Conservation (phyloP, 805 yeast species). For the Myxozyma vanderwaltii region DNA sequence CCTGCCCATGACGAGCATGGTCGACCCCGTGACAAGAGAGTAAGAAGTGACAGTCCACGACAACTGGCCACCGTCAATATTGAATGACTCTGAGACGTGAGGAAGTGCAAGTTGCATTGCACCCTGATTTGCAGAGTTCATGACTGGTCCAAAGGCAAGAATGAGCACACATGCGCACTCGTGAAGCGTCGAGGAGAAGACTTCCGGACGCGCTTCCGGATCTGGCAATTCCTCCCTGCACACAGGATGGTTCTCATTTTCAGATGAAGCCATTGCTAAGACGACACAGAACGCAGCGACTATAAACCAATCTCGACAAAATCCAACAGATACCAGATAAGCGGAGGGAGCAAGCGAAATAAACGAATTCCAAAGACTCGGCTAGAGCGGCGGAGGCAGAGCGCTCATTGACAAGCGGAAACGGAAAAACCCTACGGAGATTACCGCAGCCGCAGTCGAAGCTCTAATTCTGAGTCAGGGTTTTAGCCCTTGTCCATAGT, state of each 20-base stretch:
- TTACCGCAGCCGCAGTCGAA: too few species aligned
- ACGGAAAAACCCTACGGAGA: too few species aligned
- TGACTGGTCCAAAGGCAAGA: constrained; percentile 48
- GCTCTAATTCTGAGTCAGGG: too few species aligned
- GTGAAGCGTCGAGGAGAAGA: constrained; percentile 41
- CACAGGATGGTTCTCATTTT: neutral
- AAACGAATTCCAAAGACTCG: too few species aligned
- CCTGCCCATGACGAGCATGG: constrained; percentile 49
- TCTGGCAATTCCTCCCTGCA: constrained; percentile 3
- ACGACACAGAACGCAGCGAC: too few species aligned
- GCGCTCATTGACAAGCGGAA: too few species aligned
- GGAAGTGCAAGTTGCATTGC: constrained; percentile 46
- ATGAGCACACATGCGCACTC: constrained; percentile 44
- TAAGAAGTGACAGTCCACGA: constrained; percentile 51
- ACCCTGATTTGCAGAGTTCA: constrained; percentile 46
- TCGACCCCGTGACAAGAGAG: constrained; percentile 49
- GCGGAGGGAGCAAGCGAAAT: too few species aligned
- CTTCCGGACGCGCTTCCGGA: constrained; percentile 43
- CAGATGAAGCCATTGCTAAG: too few species aligned
- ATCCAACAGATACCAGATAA: too few species aligned
- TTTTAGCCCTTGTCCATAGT: neutral
- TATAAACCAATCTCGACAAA: too few species aligned
- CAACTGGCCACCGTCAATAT: constrained; percentile 47
- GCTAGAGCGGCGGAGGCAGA: too few species aligned
- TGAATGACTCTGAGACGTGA: constrained; percentile 43